These are phyloP conservation scores for Saccharomycopsis oosterbeekiorum DNA, from an alignment of 805 yeast species.

Conservation along the genomic window DNA sequence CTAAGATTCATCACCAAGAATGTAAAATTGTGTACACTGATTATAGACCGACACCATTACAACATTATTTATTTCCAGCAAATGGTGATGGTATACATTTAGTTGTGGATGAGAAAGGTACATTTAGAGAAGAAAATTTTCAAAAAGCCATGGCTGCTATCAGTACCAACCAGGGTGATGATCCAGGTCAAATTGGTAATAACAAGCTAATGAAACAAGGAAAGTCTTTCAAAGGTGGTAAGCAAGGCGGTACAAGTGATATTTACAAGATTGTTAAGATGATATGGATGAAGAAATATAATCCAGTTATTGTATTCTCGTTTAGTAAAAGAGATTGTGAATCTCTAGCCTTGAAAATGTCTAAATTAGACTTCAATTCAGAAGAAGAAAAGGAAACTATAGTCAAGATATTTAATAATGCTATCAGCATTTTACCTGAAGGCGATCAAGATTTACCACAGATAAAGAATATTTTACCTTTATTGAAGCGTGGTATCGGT, in stretches of 20 bases:
- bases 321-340: conserved; percentile 97
- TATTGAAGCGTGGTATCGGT: conserved; percentile 91
- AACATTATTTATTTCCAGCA: conserved; percentile 96
- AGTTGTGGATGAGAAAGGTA: conserved; percentile 95
- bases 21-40: conserved; percentile 98
- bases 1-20: conserved; percentile 89
- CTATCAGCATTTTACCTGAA: conserved; percentile 79
- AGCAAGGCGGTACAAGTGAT: conserved; percentile 65
- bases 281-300: conserved; percentile 94
- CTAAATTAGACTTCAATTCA: conserved; percentile 86
- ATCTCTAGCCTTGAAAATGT: conserved; percentile 86
- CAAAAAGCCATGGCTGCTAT: conserved; percentile 97
- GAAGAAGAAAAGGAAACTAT: conserved; percentile 91
- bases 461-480: conserved; percentile 81
- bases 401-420: conserved; percentile 83
- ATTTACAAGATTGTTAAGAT: conserved; percentile 93
- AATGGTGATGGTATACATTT: conserved; percentile 96
- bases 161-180: conserved; percentile 74
- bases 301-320: conserved; percentile 98
- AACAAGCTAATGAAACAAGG: conserved; percentile 59
- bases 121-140: conserved; percentile 93
- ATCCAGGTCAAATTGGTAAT: conserved; percentile 51
- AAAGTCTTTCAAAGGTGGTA: conserved; percentile 81
- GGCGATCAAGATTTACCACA: conserved; percentile 90
- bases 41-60: conserved; percentile 97